Conservation (phyloP, 257 asterid genomes). For the Echium plantagineum region DNA sequence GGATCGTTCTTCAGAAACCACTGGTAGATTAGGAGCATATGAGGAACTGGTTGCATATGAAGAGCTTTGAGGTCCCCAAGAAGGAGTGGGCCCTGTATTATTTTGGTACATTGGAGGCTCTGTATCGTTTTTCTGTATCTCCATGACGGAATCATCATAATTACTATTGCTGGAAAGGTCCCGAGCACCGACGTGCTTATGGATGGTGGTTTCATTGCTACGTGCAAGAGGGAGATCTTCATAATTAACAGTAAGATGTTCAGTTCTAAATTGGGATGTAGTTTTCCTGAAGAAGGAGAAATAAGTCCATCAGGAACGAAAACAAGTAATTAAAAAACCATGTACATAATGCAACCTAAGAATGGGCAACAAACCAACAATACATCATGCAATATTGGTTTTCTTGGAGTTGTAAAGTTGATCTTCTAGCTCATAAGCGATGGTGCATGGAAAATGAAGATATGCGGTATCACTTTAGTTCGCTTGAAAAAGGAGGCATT, state of each 20-base stretch:
- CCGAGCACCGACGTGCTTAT: slow-evolving; percentile 71
- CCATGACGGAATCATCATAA: slow-evolving; percentile 52
- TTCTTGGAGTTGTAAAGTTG: no score
- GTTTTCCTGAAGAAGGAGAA: slow-evolving; percentile 35
- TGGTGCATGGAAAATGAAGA: no score
- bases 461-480: no score
- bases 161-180: slow-evolving; percentile 62
- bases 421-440: no score
- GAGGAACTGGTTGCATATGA: slow-evolving; percentile 50
- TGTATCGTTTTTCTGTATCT: slow-evolving; percentile 27
- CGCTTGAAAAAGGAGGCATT: no score
- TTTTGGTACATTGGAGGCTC: background rate
- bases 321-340: background rate
- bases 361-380: background rate
- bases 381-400: background rate
- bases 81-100: slow-evolving; percentile 44
- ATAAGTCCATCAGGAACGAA: slow-evolving; percentile 7
- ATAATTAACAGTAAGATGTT: slow-evolving; percentile 9
- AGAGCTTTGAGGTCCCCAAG: slow-evolving; percentile 47
- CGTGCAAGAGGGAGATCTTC: slow-evolving; percentile 31
- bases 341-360: no score
- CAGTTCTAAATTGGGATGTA: background rate
- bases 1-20: slow-evolving; percentile 93
- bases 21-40: slow-evolving; percentile 65
- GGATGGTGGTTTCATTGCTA: slow-evolving; percentile 30